Percentiles rank a stretch among this genome's conserved stretches.
These are phyloP conservation scores for Musa itinerans DNA, from an alignment of 176 grass and related monocot species.

Conservation along the genomic window DNA sequence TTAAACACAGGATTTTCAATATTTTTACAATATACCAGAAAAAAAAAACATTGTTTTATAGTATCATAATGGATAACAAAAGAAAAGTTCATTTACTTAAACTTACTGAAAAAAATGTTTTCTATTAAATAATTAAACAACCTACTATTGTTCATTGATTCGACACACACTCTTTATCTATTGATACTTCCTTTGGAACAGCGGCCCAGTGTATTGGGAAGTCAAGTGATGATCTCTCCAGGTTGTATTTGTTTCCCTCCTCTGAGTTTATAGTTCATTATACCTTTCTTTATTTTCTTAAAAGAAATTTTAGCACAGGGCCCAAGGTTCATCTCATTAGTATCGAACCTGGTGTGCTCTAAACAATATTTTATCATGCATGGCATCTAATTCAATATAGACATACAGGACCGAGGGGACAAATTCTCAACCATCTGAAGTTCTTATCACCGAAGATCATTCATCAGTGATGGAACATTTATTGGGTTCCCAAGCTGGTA, in stretches of 20 bases:
- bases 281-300: background rate
- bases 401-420: background rate
- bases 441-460: background rate
- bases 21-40: background rate
- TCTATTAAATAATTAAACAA: background rate
- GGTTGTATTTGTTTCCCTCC: background rate
- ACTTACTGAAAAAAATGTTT: too few relatives aligned
- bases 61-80: background rate
- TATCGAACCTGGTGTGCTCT: background rate
- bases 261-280: background rate
- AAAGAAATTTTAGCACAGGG: background rate
- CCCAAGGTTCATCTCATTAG: background rate
- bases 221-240: background rate
- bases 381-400: background rate
- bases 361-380: background rate
- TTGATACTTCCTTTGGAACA: constrained; percentile 4
- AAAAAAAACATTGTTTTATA: background rate
- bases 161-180: background rate
- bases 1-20: background rate
- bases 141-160: background rate
- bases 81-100: too few relatives aligned
- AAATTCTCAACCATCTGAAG: background rate
- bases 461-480: background rate
- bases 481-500: background rate
- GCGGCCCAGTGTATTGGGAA: background rate